Evolutionary conservation across 2,329 filamentous ascomycete species (phyloP).

Genomic region (Hypocrella siamensis): DNA sequence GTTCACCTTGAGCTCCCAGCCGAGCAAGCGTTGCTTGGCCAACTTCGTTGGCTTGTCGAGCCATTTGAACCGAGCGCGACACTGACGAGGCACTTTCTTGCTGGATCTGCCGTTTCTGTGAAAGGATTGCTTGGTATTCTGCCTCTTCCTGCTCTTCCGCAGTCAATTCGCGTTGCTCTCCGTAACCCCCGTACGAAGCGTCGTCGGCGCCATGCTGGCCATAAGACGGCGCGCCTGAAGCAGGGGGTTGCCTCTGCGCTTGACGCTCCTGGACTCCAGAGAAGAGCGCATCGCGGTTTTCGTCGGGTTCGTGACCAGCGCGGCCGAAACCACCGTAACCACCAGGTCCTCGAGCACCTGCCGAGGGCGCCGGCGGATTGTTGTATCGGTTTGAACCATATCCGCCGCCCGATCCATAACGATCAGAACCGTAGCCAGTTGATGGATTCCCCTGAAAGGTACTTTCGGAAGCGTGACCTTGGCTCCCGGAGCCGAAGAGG

Average conservation of each 20-base stretch:
- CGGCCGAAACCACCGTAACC: constrained; percentile 47
- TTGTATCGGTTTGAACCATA: constrained; percentile 35
- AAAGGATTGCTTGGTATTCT: constrained; percentile 47
- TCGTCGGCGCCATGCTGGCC: constrained; percentile 11
- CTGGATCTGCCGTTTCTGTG: constrained; percentile 50
- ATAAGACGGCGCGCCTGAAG: constrained; percentile 7
- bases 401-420: constrained; percentile 33
- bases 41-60: constrained; percentile 31
- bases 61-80: constrained; percentile 23
- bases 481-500: constrained; percentile 6
- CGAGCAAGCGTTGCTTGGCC: constrained; percentile 57
- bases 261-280: constrained; percentile 35
- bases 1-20: constrained; percentile 64
- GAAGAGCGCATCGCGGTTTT: constrained; percentile 49
- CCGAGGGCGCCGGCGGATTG: constrained; percentile 7
- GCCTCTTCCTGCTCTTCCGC: constrained; percentile 63
- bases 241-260: constrained; percentile 19
- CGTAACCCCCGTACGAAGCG: constrained; percentile 34
- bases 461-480: constrained; percentile 4
- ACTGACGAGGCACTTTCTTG: constrained; percentile 45
- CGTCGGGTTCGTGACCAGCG: constrained; percentile 26
- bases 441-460: constrained; percentile 10
- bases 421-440: constrained; percentile 36
- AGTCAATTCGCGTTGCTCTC: constrained; percentile 62
- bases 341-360: constrained; percentile 29